These are phyloP conservation scores for Bassia scoparia DNA, from an alignment of 148 eudicot genomes.

Conservation along the genomic window DNA sequence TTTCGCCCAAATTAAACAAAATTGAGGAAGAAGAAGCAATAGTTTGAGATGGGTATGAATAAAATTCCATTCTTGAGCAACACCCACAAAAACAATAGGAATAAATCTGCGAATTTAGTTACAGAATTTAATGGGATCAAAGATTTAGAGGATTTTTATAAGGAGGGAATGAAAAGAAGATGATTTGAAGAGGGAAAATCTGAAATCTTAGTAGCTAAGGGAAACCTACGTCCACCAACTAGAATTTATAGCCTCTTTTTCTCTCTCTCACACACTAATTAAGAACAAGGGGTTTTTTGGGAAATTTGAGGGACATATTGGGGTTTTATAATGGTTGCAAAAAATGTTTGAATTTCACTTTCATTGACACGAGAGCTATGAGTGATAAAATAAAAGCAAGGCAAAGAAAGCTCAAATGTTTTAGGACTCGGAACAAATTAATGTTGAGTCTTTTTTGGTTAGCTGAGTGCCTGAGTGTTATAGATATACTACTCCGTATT, in stretches of 20 bases:
- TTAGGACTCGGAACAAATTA: neutral
- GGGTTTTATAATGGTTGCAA: neutral
- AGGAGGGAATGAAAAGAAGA: neutral
- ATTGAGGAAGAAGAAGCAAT: constrained; percentile 31
- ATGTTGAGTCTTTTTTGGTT: neutral
- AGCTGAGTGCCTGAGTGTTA: too few relatives aligned
- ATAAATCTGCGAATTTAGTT: neutral
- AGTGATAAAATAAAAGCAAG: neutral
- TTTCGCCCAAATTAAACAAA: constrained; percentile 44
- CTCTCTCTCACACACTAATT: neutral
- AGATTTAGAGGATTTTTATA: neutral
- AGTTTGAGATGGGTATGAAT: constrained; percentile 49
- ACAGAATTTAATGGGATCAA: neutral
- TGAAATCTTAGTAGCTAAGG: constrained; percentile 44
- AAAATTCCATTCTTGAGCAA: constrained; percentile 38
- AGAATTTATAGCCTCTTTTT: constrained; percentile 34
- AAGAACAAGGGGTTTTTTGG: neutral
- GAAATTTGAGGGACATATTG: neutral
- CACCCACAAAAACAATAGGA: neutral
- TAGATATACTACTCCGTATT: too few relatives aligned
- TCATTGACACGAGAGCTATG: constrained; percentile 11
- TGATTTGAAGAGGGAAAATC: neutral
- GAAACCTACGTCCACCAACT: constrained; percentile 47
- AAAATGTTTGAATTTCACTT: constrained; percentile 13
- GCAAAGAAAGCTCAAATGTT: neutral